Evolutionary conservation across 2,329 filamentous ascomycete species (phyloP).

Genomic region (Aspergillus latus): DNA sequence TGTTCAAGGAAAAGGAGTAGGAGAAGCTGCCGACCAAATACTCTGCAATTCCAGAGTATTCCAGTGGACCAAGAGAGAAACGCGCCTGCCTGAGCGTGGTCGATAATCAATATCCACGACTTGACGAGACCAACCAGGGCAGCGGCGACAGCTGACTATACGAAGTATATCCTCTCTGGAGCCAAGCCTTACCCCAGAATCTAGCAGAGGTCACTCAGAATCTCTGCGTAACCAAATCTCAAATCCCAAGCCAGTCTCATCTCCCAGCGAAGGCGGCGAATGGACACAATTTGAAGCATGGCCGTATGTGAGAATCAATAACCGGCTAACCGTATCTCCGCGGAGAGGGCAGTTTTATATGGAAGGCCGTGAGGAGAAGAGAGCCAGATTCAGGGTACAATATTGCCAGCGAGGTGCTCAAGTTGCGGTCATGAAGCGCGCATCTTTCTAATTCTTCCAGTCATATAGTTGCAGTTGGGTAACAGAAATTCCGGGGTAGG

Average conservation of each 20-base stretch:
- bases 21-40: not conserved
- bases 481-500: slow-evolving; percentile 33
- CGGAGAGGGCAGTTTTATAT: slow-evolving; percentile 7
- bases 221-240: not conserved
- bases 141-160: not conserved
- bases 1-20: not conserved
- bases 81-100: not conserved
- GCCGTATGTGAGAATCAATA: not conserved
- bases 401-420: too few relatives aligned
- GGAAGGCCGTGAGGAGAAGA: too few relatives aligned
- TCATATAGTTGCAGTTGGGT: slow-evolving; percentile 37
- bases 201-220: not conserved
- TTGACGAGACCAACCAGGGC: not conserved
- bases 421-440: not conserved
- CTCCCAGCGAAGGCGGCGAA: not conserved
- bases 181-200: slow-evolving; percentile 7
- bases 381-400: not conserved
- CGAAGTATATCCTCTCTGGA: not conserved
- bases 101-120: too few relatives aligned
- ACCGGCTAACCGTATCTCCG: slow-evolving; percentile 14
- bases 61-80: not conserved
- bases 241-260: not conserved
- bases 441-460: slow-evolving; percentile 26
- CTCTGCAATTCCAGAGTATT: not conserved
- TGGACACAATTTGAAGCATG: slow-evolving; percentile 5